Conservation (phyloP, 139 green algal genomes). For the Chlamydomonas asymmetrica region DNA sequence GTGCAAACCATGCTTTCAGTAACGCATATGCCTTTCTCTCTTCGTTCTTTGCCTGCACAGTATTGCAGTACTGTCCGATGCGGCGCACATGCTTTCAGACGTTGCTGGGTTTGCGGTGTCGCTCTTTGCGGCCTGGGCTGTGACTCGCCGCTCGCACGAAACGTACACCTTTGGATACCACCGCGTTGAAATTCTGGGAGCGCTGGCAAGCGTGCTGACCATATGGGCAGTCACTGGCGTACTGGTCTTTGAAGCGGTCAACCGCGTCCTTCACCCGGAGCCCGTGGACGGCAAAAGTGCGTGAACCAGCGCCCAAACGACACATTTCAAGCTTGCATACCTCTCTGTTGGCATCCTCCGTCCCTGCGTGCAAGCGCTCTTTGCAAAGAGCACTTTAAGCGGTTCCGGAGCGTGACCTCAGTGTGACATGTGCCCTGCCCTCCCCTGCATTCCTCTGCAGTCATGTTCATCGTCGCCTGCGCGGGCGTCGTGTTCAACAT, state of each 20-base stretch:
- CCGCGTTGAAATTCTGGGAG: constrained; percentile 89
- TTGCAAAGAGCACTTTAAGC: not conserved
- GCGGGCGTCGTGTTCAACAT: constrained; percentile 86
- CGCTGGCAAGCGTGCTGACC: constrained; percentile 80
- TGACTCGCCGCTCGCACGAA: constrained; percentile 34
- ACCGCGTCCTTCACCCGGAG: constrained; percentile 63
- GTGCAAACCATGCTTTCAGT: too few relatives aligned
- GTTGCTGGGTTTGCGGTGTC: constrained; percentile 83
- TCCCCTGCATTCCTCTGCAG: constrained; percentile 21
- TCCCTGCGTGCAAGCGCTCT: not conserved
- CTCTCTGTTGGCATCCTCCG: not conserved
- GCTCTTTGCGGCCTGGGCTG: constrained; percentile 66
- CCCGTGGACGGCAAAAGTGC: constrained; percentile 77
- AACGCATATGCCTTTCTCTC: too few relatives aligned
- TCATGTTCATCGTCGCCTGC: constrained; percentile 87
- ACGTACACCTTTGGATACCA: constrained; percentile 88
- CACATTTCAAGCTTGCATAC: not conserved
- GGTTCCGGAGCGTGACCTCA: not conserved
- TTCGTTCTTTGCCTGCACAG: constrained; percentile 41
- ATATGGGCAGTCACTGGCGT: constrained; percentile 91
- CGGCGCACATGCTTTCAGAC: constrained; percentile 94
- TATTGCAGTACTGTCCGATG: constrained; percentile 94
- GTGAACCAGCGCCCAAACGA: too few relatives aligned
- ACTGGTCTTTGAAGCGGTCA: constrained; percentile 85
- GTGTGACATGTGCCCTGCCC: not conserved